Conservation (phyloP, 805 yeast species). For the Yarrowia sp. region DNA sequence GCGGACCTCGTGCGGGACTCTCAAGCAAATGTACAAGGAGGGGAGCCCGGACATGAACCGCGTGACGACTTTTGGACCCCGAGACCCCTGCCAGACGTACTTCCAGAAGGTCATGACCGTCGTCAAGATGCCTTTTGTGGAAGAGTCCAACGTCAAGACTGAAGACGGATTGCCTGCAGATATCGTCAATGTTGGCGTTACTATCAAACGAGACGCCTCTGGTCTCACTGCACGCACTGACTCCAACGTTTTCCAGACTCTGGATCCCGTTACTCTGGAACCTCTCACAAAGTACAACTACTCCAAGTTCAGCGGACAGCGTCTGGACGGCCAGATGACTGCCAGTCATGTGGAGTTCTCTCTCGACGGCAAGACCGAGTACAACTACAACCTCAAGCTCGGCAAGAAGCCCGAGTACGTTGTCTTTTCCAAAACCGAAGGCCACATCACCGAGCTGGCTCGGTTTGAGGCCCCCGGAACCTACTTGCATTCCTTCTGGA, state of each 20-base stretch:
- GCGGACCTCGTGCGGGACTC: background rate
- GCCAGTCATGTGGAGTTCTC: conserved; percentile 16
- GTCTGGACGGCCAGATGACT: background rate
- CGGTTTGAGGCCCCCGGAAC: background rate
- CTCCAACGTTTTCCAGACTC: background rate
- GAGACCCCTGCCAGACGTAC: conserved; percentile 11
- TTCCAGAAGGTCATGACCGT: conserved; percentile 1
- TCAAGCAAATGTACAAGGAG: background rate
- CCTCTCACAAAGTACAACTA: conserved; percentile 9
- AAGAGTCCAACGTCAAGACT: background rate
- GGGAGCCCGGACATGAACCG: background rate
- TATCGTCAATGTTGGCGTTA: conserved; percentile 12
- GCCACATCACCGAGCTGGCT: background rate
- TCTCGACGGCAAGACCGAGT: background rate
- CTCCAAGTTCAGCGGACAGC: background rate
- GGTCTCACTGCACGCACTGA: background rate
- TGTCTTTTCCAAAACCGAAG: background rate
- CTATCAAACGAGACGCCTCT: background rate
- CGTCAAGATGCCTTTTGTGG: background rate
- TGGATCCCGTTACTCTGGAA: conserved; percentile 8
- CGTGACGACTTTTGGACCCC: conserved; percentile 4
- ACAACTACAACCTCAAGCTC: conserved; percentile 1
- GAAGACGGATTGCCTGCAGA: background rate
- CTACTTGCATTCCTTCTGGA: conserved; percentile 11
- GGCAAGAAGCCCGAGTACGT: conserved; percentile 4